Conservation (phyloP, 2,329 filamentous ascomycete species). For the Hypoxylon sp. region DNA sequence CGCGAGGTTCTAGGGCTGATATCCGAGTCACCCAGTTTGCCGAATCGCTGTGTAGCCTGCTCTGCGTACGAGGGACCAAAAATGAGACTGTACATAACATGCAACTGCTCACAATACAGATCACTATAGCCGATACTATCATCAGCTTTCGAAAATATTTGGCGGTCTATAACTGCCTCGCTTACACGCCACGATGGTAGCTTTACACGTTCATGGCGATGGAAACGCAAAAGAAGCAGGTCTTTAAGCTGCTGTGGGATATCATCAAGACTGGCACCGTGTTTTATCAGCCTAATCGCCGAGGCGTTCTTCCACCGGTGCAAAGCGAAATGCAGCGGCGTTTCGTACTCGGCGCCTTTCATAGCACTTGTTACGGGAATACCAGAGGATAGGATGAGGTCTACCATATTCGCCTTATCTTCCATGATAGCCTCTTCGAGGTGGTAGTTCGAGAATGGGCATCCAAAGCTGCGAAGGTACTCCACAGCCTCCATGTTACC, state of each 20-base stretch:
- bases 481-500: neutral
- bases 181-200: neutral
- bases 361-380: neutral
- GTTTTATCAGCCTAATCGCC: neutral
- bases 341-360: neutral
- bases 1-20: neutral
- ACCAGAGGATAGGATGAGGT: conserved; percentile 2
- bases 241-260: neutral
- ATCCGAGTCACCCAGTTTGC: neutral
- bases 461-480: neutral
- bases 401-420: neutral
- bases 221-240: neutral
- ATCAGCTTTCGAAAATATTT: neutral
- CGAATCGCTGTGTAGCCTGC: neutral
- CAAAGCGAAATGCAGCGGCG: conserved; percentile 2
- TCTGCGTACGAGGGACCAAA: neutral
- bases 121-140: neutral
- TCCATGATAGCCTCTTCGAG: neutral
- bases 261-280: neutral
- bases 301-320: neutral
- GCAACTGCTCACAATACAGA: neutral
- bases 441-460: neutral
- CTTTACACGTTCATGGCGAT: neutral
- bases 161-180: neutral
- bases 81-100: neutral